Conservation (phyloP, 768 basidiomycete species). For the Tulasnella sp. region DNA sequence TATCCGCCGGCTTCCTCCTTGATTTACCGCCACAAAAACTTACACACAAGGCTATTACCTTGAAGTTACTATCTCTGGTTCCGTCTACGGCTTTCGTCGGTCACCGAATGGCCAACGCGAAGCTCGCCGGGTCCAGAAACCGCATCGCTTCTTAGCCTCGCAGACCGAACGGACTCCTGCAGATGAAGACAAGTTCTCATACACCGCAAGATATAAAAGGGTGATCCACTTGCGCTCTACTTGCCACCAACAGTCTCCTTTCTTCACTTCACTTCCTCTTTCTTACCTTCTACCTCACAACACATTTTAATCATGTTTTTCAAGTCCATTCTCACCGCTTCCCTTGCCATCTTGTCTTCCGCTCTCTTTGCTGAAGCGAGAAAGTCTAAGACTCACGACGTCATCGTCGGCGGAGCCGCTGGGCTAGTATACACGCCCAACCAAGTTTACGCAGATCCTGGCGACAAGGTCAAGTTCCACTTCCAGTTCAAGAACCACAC, state of each 20-base stretch:
- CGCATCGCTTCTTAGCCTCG: not conserved
- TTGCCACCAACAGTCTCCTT: not conserved
- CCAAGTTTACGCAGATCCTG: slow-evolving; percentile 18
- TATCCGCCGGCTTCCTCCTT: not conserved
- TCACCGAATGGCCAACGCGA: not conserved
- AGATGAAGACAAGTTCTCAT: not conserved
- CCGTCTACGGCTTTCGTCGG: not conserved
- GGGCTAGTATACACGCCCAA: slow-evolving; percentile 25
- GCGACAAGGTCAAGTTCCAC: slow-evolving; percentile 30
- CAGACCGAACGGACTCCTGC: no score
- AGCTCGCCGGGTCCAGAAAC: not conserved
- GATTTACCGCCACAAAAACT: not conserved
- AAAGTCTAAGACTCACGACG: not conserved
- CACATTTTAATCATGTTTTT: not conserved
- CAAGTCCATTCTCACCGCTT: not conserved
- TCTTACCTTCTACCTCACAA: not conserved
- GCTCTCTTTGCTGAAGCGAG: not conserved
- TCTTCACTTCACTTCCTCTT: not conserved
- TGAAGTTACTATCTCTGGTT: not conserved
- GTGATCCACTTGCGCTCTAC: not conserved
- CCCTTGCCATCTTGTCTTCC: not conserved
- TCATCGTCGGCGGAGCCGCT: slow-evolving; percentile 29
- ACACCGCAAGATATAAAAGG: not conserved
- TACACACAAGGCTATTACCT: not conserved
- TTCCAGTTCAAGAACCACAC: slow-evolving; percentile 33